phyloP scores from a whole-genome alignment of 1,284 basidiomycete genomes.

The Pisolithus thermaeus region DNA sequence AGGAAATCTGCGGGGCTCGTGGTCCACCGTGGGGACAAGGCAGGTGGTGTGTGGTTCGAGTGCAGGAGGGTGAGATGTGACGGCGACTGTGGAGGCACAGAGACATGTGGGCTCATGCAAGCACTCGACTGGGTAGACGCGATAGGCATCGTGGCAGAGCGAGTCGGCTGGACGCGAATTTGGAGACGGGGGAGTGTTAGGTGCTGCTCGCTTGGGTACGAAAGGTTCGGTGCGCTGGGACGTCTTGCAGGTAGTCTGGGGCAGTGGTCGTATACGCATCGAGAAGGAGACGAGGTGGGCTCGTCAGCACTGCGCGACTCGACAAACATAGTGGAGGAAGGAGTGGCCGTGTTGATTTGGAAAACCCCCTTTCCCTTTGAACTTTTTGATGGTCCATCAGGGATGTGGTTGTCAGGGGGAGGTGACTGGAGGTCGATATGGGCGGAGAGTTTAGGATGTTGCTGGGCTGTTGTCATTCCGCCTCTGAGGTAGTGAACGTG shows the following conservation, averaged over 20 bases:
- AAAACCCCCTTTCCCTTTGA: slow-evolving; percentile 48
- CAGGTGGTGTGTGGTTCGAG: slow-evolving; percentile 52
- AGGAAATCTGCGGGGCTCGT: slow-evolving; percentile 26
- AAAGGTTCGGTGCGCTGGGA: slow-evolving; percentile 58
- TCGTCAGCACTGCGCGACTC: slow-evolving; percentile 44
- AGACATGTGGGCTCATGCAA: slow-evolving; percentile 28
- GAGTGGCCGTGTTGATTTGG: slow-evolving; percentile 58
- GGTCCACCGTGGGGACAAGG: slow-evolving; percentile 35
- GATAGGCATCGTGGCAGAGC: slow-evolving; percentile 52
- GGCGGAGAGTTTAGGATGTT: slow-evolving; percentile 47
- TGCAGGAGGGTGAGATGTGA: slow-evolving; percentile 55
- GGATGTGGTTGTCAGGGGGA: slow-evolving; percentile 4
- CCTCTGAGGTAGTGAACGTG: slow-evolving; percentile 62
- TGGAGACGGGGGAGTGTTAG: slow-evolving; percentile 47
- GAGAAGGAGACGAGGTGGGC: slow-evolving; percentile 64
- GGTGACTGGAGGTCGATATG: slow-evolving; percentile 25
- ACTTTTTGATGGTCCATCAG: slow-evolving; percentile 17
- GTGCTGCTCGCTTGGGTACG: slow-evolving; percentile 43
- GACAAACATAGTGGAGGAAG: slow-evolving; percentile 43
- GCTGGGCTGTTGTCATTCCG: slow-evolving; percentile 55
- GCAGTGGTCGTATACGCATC: slow-evolving; percentile 52
- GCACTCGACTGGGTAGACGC: slow-evolving; percentile 33
- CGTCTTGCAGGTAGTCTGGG: slow-evolving; percentile 48
- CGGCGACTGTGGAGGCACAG: slow-evolving; percentile 49
- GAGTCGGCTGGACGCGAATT: slow-evolving; percentile 51